Evolutionary conservation across 1,284 basidiomycete genomes (phyloP).

Genomic region (Pseudozyma pruni): DNA sequence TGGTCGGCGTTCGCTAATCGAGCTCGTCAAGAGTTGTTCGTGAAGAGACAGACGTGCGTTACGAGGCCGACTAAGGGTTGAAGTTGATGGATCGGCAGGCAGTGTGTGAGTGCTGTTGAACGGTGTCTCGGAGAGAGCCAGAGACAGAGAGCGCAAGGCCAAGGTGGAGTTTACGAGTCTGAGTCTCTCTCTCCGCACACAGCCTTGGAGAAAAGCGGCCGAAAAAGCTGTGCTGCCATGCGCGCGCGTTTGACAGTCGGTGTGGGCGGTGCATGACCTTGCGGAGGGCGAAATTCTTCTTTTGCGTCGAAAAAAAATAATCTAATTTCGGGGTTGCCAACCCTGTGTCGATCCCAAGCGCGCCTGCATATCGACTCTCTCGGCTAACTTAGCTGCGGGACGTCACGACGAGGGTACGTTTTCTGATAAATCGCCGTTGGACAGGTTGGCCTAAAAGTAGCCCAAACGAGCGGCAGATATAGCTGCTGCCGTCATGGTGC

Average conservation of each 20-base stretch:
- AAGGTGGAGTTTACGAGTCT: no score
- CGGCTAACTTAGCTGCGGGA: no score
- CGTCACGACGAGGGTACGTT: no score
- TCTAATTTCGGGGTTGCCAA: neutral
- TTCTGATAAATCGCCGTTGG: slow-evolving; percentile 23
- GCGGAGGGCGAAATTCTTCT: neutral
- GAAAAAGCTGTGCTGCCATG: slow-evolving; percentile 1
- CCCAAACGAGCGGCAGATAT: no score
- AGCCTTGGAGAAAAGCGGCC: neutral
- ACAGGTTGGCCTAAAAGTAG: slow-evolving; percentile 9
- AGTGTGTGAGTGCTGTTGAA: neutral
- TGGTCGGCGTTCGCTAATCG: no score
- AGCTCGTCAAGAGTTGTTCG: no score
- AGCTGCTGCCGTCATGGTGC: no score
- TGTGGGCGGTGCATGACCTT: slow-evolving; percentile 1
- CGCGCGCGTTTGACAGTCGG: neutral
- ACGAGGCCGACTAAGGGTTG: slow-evolving; percentile 3
- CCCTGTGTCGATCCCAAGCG: no score
- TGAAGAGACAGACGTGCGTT: no score
- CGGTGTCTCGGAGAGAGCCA: neutral
- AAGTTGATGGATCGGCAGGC: neutral
- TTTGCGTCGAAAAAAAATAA: neutral
- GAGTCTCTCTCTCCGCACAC: neutral
- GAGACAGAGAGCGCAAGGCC: neutral
- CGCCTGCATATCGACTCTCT: no score